Conservation (phyloP, 129 eudicot species). For the Dittrichia graveolens region DNA sequence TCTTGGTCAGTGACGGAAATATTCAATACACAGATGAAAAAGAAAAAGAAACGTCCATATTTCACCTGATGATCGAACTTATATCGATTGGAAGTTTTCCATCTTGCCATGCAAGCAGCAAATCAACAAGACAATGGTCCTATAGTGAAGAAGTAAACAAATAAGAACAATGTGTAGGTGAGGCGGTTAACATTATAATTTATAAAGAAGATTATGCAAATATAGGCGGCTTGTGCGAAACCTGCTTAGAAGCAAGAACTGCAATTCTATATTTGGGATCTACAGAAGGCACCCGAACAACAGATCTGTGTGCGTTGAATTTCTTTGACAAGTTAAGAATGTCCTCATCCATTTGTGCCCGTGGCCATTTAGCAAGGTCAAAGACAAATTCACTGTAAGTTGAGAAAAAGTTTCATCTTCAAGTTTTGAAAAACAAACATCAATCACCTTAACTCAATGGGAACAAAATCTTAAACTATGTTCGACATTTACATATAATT, state of each 20-base stretch:
- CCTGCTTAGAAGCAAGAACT: constrained; percentile 92
- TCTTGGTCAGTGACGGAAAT: constrained; percentile 5
- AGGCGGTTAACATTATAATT: neutral
- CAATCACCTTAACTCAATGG: constrained; percentile 14
- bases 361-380: constrained; percentile 81
- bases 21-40: neutral
- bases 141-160: constrained; percentile 29
- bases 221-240: constrained; percentile 11
- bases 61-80: constrained; percentile 76
- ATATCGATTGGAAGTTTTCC: constrained; percentile 79
- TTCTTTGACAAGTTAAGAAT: constrained; percentile 52
- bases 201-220: constrained; percentile 9
- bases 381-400: constrained; percentile 79
- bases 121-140: constrained; percentile 97
- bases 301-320: constrained; percentile 76
- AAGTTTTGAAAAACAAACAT: constrained; percentile 19
- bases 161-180: neutral
- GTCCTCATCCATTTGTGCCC: constrained; percentile 81
- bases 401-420: constrained; percentile 16
- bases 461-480: constrained; percentile 2
- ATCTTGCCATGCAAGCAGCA: constrained; percentile 95
- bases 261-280: constrained; percentile 87
- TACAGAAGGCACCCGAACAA: constrained; percentile 72
- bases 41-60: neutral
- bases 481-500: neutral